A percentile compares a stretch with the other conserved stretches of the same genome.
These are phyloP conservation scores for Silene noctiflora DNA, from an alignment of 179 eudicot genomes.

Conservation along the genomic window DNA sequence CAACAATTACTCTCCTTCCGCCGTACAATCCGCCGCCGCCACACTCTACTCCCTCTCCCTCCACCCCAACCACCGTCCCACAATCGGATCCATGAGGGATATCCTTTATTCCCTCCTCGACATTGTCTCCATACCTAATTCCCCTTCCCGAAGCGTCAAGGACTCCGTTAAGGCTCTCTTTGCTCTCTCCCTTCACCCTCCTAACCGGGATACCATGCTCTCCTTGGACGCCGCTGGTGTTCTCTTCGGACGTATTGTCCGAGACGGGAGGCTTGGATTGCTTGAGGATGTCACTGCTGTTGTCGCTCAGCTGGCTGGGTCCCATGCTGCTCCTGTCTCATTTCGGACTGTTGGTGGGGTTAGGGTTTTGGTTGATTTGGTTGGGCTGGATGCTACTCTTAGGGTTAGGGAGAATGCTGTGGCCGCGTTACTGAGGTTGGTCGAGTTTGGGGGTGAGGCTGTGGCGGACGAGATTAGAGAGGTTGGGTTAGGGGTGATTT, in stretches of 20 bases:
- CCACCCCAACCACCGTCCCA: conserved; percentile 48
- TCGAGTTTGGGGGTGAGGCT: conserved; percentile 47
- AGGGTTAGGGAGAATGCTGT: conserved; percentile 71
- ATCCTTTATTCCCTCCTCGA: conserved; percentile 60
- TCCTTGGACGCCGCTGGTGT: conserved; percentile 54
- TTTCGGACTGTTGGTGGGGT: conserved; percentile 51
- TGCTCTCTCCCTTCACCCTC: conserved; percentile 49
- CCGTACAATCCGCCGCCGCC: conserved; percentile 66
- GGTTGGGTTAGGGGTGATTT: conserved; percentile 31
- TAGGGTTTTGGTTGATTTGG: conserved; percentile 60
- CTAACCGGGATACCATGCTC: conserved; percentile 47
- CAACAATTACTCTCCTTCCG: conserved; percentile 29
- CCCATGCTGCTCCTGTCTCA: conserved; percentile 42
- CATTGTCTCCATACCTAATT: conserved; percentile 38
- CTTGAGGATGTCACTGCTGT: conserved; percentile 82
- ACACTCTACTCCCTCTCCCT: conserved; percentile 51
- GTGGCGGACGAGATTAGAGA: conserved; percentile 43
- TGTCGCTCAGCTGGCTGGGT: conserved; percentile 67
- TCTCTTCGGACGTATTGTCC: conserved; percentile 51
- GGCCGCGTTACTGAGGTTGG: conserved; percentile 61
- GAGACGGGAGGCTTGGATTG: conserved; percentile 57
- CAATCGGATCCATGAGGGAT: conserved; percentile 72
- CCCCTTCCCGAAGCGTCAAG: conserved; percentile 45
- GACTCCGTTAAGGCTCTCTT: conserved; percentile 73
- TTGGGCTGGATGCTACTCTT: conserved; percentile 43